These are phyloP conservation scores for Podaxis sp. DNA, from an alignment of 768 basidiomycete species.

Conservation along the genomic window DNA sequence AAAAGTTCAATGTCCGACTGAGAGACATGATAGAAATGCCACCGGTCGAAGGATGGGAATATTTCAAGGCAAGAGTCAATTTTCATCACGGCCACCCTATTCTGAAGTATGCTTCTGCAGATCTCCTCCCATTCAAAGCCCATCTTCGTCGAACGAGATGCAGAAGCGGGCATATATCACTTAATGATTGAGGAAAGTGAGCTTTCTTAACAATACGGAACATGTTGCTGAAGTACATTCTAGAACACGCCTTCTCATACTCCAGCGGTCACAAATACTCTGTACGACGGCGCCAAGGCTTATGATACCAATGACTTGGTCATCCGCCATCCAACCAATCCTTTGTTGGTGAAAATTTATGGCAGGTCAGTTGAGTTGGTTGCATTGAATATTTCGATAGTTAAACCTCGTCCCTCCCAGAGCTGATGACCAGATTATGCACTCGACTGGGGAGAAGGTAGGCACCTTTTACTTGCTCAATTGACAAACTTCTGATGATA, in stretches of 20 bases:
- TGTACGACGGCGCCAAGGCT: slow-evolving; percentile 26
- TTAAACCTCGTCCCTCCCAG: slow-evolving; percentile 14
- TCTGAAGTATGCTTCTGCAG: not conserved
- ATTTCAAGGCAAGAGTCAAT: slow-evolving; percentile 12
- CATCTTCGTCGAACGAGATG: slow-evolving; percentile 7
- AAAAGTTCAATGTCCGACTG: not conserved
- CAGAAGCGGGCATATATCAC: not conserved
- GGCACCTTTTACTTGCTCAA: not conserved
- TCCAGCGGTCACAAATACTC: slow-evolving; percentile 31
- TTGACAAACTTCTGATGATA: not conserved
- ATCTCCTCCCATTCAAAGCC: slow-evolving; percentile 11
- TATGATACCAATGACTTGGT: slow-evolving; percentile 42
- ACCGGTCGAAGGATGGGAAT: slow-evolving; percentile 16
- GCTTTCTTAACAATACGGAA: not conserved
- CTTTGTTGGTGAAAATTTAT: slow-evolving; percentile 32
- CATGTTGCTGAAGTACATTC: not conserved
- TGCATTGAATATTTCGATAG: slow-evolving; percentile 33
- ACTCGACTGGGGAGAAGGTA: slow-evolving; percentile 41
- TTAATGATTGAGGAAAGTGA: slow-evolving; percentile 7
- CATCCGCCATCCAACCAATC: slow-evolving; percentile 36
- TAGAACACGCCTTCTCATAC: slow-evolving; percentile 17
- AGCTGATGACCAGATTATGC: slow-evolving; percentile 43
- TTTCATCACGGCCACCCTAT: no score
- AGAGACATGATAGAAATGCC: slow-evolving; percentile 11
- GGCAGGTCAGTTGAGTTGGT: slow-evolving; percentile 27